A percentile compares a stretch with the other conserved stretches of the same genome.
Evolutionary conservation across 148 eudicot genomes (phyloP).

Genomic region (Fagopyrum homotropicum): DNA sequence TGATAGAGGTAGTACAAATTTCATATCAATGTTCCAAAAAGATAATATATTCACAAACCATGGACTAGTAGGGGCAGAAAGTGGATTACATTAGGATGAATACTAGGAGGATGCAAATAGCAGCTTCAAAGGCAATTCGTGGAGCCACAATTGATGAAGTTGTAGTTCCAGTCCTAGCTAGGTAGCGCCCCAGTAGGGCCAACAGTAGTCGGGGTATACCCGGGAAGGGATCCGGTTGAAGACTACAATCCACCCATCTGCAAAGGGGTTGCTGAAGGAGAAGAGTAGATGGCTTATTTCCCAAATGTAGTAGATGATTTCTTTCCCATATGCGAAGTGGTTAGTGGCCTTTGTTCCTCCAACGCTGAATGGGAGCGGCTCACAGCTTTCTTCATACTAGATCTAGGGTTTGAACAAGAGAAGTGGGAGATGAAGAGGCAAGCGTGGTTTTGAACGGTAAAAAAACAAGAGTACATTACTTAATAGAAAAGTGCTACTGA

Average conservation of each 20-base stretch:
- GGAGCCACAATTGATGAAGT: conserved; percentile 33
- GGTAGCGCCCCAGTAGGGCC: conserved; percentile 50
- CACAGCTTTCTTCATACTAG: too few relatives aligned
- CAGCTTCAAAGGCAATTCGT: conserved; percentile 17
- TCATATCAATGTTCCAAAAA: neutral
- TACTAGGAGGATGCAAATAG: neutral
- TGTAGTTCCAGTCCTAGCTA: conserved; percentile 18
- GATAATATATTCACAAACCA: conserved; percentile 1
- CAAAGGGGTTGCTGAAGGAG: conserved; percentile 72
- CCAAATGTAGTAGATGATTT: conserved; percentile 33
- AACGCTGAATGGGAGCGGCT: too few relatives aligned
- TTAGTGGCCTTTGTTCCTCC: too few relatives aligned
- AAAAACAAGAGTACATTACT: too few relatives aligned
- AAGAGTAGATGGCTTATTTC: conserved; percentile 36
- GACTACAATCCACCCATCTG: neutral
- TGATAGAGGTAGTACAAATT: too few relatives aligned
- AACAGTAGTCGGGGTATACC: conserved; percentile 46
- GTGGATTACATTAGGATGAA: conserved; percentile 19
- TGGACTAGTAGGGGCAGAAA: neutral
- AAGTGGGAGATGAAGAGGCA: too few relatives aligned
- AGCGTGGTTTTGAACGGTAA: too few relatives aligned
- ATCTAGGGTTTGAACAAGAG: too few relatives aligned
- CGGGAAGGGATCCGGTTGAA: conserved; percentile 36
- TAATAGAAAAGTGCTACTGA: too few relatives aligned
- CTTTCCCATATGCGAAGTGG: too few relatives aligned